phyloP scores from a whole-genome alignment of 371 early-diverging fungal species.

The Sanchytrium tribonematis region DNA sequence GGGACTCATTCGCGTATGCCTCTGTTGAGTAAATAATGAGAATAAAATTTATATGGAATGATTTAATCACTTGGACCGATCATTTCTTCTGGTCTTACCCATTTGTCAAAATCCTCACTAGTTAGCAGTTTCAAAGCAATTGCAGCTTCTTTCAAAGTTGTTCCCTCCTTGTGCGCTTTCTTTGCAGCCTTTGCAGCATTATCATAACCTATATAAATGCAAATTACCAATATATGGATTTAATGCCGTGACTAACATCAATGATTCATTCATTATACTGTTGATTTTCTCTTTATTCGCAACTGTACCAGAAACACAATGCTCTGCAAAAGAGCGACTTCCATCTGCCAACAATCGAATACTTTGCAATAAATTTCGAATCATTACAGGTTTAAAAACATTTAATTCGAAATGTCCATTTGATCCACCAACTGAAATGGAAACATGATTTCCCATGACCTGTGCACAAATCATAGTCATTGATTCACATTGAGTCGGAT shows the following conservation, averaged over 20 bases:
- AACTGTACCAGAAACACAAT: slow-evolving; percentile 69
- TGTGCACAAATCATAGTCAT: slow-evolving; percentile 93
- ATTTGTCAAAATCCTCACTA: slow-evolving; percentile 56
- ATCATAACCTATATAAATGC: slow-evolving; percentile 11
- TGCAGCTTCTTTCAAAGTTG: slow-evolving; percentile 56
- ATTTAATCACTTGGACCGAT: slow-evolving; percentile 19
- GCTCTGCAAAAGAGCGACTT: slow-evolving; percentile 47
- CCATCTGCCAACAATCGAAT: slow-evolving; percentile 56
- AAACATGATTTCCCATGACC: slow-evolving; percentile 79
- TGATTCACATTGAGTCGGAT: slow-evolving; percentile 91
- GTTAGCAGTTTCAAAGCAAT: slow-evolving; percentile 45
- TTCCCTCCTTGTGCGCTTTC: slow-evolving; percentile 66
- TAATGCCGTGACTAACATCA: slow-evolving; percentile 70
- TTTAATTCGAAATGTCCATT: slow-evolving; percentile 88
- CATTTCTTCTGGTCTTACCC: slow-evolving; percentile 74
- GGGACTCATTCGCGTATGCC: no score
- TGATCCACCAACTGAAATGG: slow-evolving; percentile 58
- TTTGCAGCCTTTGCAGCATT: slow-evolving; percentile 74
- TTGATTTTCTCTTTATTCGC: slow-evolving; percentile 63
- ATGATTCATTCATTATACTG: slow-evolving; percentile 44
- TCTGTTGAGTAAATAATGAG: no score
- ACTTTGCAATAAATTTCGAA: slow-evolving; percentile 70
- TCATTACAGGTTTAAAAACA: slow-evolving; percentile 88
- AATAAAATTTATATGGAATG: no score
- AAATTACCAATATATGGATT: slow-evolving; percentile 39